These are phyloP conservation scores for Pseudonitzschia multiseries DNA, from an alignment of 108 stramenopile species.

Conservation along the genomic window DNA sequence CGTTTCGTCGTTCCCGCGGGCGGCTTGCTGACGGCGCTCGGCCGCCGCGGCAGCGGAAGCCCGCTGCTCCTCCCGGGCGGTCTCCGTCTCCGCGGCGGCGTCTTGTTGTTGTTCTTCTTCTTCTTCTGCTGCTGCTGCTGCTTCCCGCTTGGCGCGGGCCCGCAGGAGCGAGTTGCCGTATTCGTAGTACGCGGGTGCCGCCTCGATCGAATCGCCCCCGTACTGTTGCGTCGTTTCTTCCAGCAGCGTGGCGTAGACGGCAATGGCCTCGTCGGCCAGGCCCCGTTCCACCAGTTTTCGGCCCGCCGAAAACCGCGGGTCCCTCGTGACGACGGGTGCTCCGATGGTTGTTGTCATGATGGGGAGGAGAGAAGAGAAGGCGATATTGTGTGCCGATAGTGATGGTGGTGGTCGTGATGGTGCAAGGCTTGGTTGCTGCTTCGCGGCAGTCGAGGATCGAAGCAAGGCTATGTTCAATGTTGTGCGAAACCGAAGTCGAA, in stretches of 20 bases:
- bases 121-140: slow-evolving; percentile 15
- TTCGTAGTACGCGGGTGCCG: slow-evolving; percentile 75
- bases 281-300: slow-evolving; percentile 45
- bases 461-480: neutral
- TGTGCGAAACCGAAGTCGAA: neutral
- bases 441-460: too few relatives aligned
- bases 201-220: slow-evolving; percentile 57
- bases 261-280: slow-evolving; percentile 52
- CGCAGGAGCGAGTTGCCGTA: slow-evolving; percentile 82
- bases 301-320: slow-evolving; percentile 55
- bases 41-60: slow-evolving; percentile 49
- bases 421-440: neutral
- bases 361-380: neutral
- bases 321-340: slow-evolving; percentile 35
- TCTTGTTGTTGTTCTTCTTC: slow-evolving; percentile 22
- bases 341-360: neutral
- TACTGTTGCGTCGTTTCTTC: slow-evolving; percentile 46
- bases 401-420: neutral
- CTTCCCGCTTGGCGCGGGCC: slow-evolving; percentile 15
- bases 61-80: slow-evolving; percentile 19
- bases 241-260: slow-evolving; percentile 66
- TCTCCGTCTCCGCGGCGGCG: slow-evolving; percentile 13
- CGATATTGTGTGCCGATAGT: neutral
- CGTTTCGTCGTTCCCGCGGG: slow-evolving; percentile 14
- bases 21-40: slow-evolving; percentile 22